These are phyloP conservation scores for Agaricus blazei DNA, from an alignment of 768 basidiomycete genomes.

Conservation along the genomic window DNA sequence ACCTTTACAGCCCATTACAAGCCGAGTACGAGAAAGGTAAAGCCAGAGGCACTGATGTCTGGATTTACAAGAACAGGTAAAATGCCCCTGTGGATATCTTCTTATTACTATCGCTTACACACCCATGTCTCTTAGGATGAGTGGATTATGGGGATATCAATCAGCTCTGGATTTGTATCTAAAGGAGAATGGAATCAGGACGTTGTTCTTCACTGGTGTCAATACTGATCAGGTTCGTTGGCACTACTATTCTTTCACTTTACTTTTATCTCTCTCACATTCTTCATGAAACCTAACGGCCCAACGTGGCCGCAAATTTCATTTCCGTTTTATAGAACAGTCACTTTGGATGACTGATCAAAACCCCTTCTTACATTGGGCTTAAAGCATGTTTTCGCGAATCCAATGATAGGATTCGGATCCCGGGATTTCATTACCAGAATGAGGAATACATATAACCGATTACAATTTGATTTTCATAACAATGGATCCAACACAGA, in stretches of 20 bases:
- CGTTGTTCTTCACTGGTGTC: slow-evolving; percentile 59
- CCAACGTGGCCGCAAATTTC: too few relatives aligned
- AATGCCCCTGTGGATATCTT: neutral
- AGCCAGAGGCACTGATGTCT: slow-evolving; percentile 55
- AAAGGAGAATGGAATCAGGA: slow-evolving; percentile 56
- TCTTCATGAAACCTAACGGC: too few relatives aligned
- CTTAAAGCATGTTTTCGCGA: too few relatives aligned
- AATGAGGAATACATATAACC: too few relatives aligned
- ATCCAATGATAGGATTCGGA: too few relatives aligned
- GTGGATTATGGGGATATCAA: slow-evolving; percentile 62
- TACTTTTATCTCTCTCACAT: too few relatives aligned
- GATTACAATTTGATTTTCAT: too few relatives aligned
- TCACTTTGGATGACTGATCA: too few relatives aligned
- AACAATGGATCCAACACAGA: too few relatives aligned
- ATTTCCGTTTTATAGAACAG: too few relatives aligned
- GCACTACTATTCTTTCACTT: neutral
- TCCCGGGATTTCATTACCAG: too few relatives aligned
- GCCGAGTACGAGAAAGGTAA: slow-evolving; percentile 46
- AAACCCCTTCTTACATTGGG: too few relatives aligned
- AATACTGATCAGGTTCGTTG: slow-evolving; percentile 57
- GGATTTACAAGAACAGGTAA: slow-evolving; percentile 70
- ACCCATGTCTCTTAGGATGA: slow-evolving; percentile 39
- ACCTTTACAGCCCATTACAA: slow-evolving; percentile 61
- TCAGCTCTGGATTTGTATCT: slow-evolving; percentile 59
- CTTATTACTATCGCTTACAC: neutral